Evolutionary conservation across 2,329 filamentous ascomycete species (phyloP).

Genomic region (Colletotrichum graminicola): DNA sequence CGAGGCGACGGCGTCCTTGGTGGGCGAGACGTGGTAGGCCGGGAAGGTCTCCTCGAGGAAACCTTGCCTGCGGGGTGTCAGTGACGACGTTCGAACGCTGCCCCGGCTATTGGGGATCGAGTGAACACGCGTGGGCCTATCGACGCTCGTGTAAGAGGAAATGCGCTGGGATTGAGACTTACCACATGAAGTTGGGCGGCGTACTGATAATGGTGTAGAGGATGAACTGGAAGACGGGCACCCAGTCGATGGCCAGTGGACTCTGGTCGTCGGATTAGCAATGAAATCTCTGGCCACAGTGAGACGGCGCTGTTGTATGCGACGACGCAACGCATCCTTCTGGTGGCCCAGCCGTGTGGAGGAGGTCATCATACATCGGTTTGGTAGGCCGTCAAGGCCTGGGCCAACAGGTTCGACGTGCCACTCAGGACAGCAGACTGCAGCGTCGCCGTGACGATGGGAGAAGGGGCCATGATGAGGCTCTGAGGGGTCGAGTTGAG

Average conservation of each 20-base stretch:
- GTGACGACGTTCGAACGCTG: background rate
- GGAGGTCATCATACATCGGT: constrained; percentile 61
- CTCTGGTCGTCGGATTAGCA: constrained; percentile 55
- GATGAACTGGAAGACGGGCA: constrained; percentile 81
- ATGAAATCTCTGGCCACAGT: background rate
- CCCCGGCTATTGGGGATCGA: background rate
- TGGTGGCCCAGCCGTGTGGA: background rate
- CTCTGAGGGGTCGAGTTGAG: background rate
- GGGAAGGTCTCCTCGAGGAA: constrained; percentile 83
- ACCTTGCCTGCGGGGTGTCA: constrained; percentile 68
- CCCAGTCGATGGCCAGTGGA: constrained; percentile 72
- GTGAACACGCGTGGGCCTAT: background rate
- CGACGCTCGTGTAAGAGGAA: background rate
- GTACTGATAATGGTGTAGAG: constrained; percentile 79
- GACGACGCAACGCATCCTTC: background rate
- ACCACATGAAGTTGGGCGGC: constrained; percentile 89
- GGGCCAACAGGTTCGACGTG: constrained; percentile 79
- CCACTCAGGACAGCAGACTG: constrained; percentile 76
- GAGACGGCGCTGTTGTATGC: constrained; percentile 2
- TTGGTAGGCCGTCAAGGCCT: constrained; percentile 74
- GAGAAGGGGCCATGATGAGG: constrained; percentile 55
- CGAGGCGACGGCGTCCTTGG: constrained; percentile 54
- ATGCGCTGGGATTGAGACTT: constrained; percentile 44
- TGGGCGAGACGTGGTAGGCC: constrained; percentile 65
- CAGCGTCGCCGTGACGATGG: constrained; percentile 70